Base-by-base conservation (phyloP, 768 basidiomycete genomes). In the Pleurotus djamor region DNA sequence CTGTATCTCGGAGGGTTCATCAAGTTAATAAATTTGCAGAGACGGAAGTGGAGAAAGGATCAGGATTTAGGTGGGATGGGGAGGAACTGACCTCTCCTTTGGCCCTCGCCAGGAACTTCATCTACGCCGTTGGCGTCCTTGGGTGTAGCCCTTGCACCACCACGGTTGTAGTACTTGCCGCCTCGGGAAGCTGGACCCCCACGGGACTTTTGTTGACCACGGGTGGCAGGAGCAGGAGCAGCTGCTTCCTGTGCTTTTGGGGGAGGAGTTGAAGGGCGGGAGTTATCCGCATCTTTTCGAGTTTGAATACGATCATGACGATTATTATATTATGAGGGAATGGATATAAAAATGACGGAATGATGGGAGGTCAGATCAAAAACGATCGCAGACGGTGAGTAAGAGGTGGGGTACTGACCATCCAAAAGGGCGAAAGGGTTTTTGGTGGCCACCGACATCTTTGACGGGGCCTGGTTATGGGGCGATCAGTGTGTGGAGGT, bases 401-500 rank as follows among this genome's bases (percentile, higher is more conserved):
- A 44, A 36, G 16, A 33, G 35, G 34, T 33, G 45, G 7, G 49
- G 51, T 32, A 83, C 79, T 61, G 65, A 92, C 91, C 88, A 72
- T 88, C 86, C 74, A 93, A 80, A 76, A 92, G 68, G 74, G 91
- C 85, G 79, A 93, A 94, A 65, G 88, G 87, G 79, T 92, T 93
- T 84, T 78, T 86, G 71, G 86, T 86, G 79, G 88, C 91, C 85
- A 93, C 91, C 89, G 91, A 92, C 91, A 94, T 92, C 70, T 74
- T 84, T 76, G 83, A 79, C 83, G 85, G 85, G 81, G 85, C 83
- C 80, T 74, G 76, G 79, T 80, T 69, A 61, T 50, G 60, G 67
- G 63, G 66, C 65, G 68, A 63, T 72, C 69, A 78, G 67, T 65
- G 58, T 59, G 55, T 55, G 64, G 49, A 38, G 13, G 54, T 28